These are phyloP conservation scores for Yarrowia alimentaria DNA, from an alignment of 805 yeast genomes.

Conservation along the genomic window DNA sequence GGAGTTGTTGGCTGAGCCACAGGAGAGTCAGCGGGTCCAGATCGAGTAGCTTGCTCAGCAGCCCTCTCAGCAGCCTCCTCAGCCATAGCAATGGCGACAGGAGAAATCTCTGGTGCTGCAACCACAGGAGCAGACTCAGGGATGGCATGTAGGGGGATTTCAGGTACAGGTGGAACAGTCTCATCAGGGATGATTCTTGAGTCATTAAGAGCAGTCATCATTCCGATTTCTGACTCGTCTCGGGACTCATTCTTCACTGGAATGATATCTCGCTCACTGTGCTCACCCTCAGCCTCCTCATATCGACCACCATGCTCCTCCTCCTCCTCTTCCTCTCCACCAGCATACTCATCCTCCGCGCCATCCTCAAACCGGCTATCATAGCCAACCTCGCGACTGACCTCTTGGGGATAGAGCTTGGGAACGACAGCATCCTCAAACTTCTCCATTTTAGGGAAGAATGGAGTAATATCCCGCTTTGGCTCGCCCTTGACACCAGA, in stretches of 20 bases:
- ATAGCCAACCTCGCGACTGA: too few species aligned
- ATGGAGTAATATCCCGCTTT: constrained; percentile 14
- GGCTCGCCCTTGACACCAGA: constrained; percentile 9
- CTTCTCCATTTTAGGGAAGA: constrained; percentile 17
- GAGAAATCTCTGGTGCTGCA: neutral
- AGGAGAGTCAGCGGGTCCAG: too few species aligned
- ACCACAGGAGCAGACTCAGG: neutral
- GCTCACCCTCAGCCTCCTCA: too few species aligned
- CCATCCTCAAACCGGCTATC: constrained; percentile 6
- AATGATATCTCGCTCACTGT: too few species aligned
- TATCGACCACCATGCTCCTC: neutral
- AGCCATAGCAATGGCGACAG: too few species aligned
- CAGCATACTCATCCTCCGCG: neutral
- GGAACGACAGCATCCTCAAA: neutral
- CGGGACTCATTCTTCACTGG: too few species aligned
- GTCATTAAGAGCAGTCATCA: constrained; percentile 22
- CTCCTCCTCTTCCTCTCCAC: too few species aligned
- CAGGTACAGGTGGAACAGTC: constrained; percentile 7
- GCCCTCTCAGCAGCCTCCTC: neutral
- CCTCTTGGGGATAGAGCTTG: too few species aligned
- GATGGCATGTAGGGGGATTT: neutral
- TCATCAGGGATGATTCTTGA: neutral
- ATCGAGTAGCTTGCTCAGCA: too few species aligned
- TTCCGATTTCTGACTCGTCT: neutral
- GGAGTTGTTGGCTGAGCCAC: too few species aligned